Evolutionary conservation across 2,329 filamentous ascomycete genomes (phyloP), one percentile per base, ranked within the genome.

Genomic region (Calonectria ilicicola): DNA sequence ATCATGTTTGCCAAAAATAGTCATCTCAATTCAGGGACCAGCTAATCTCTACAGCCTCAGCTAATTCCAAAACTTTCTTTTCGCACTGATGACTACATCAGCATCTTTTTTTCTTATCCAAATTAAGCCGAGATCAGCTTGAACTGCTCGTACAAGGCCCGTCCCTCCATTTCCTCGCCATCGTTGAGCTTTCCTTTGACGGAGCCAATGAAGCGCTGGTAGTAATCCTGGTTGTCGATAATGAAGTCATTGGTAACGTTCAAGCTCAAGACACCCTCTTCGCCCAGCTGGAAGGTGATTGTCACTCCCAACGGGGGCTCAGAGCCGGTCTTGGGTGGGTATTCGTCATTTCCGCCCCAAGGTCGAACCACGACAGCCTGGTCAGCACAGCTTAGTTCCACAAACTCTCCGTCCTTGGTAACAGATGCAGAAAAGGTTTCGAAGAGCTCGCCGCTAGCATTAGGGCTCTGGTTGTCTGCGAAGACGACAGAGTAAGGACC

Each of bases 401-500:
- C 5, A 32, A 64, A 64, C 60, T 64, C 21, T 4, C 60, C 60
- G 29, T 64, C 21, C 42, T 32, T 47, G 35, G 60, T 14, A 4
- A 64, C 60, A 14, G 40, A 32, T 10, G 40, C 60, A 12, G 60
- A 64, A 26, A 47, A 5, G 10, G 10, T n/a, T 32, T 64, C 60
- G 9, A 2, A 10, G 26, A 32, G 15, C 5, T 47, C n/a, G 60
- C 12, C n/a, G 32, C 23, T 19, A 1, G 12, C 60, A 6, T 14
- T 15, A 17, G 40, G 60, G 15, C 46, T 35, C 23, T 47, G 40
- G 12, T 17, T 44, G 15, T 47, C 42, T 19, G 60, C 19, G 35
- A 64, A 64, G n/a, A 64, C 60, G 17, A 64, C 60, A 3, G 60
- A 64, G 15, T 64, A 64, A 12, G 60, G 60, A n/a, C 60, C 60